Conservation (phyloP, 345 rosid species). For the Ceriops zippeliana region DNA sequence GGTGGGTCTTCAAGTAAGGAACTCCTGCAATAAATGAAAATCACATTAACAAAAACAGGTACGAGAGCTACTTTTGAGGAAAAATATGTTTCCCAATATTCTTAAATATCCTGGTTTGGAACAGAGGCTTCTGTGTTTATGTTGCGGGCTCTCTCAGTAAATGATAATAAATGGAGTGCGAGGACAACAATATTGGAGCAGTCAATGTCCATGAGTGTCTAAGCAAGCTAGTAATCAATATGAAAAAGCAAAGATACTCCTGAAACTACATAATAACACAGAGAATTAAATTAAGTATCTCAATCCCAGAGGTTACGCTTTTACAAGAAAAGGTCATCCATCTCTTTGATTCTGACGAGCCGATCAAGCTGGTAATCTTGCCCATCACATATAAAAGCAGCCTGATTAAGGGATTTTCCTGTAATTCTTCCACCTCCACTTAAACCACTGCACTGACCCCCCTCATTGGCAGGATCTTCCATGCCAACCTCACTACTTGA, state of each 20-base stretch:
- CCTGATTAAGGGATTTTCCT: constrained; percentile 22
- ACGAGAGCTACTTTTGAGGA: constrained; percentile 11
- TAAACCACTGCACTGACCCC: constrained; percentile 22
- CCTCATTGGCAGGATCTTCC: constrained; percentile 15
- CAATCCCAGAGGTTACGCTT: constrained; percentile 38
- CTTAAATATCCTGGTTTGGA: constrained; percentile 6
- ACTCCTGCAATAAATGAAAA: constrained; percentile 35
- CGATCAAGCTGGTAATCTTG: constrained; percentile 39
- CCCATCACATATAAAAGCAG: constrained; percentile 9
- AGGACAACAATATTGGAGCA: constrained; percentile 20
- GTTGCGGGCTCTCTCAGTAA: constrained; percentile 11
- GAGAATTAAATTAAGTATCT: constrained; percentile 35
- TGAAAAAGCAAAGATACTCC: constrained; percentile 24
- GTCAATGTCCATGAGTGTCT: constrained; percentile 33
- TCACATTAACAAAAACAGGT: constrained; percentile 2
- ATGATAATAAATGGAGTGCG: not conserved
- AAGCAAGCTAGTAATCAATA: constrained; percentile 25
- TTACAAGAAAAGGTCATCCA: constrained; percentile 80
- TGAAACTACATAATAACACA: constrained; percentile 28
- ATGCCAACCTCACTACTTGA: constrained; percentile 16
- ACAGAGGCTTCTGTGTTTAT: constrained; percentile 10
- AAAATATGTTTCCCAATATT: constrained; percentile 2
- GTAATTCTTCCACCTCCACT: constrained; percentile 25
- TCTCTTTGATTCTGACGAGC: constrained; percentile 47
- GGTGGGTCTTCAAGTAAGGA: constrained; percentile 44